phyloP scores from a whole-genome alignment of 2,329 filamentous ascomycete genomes.

The Alternaria ethzedia region DNA sequence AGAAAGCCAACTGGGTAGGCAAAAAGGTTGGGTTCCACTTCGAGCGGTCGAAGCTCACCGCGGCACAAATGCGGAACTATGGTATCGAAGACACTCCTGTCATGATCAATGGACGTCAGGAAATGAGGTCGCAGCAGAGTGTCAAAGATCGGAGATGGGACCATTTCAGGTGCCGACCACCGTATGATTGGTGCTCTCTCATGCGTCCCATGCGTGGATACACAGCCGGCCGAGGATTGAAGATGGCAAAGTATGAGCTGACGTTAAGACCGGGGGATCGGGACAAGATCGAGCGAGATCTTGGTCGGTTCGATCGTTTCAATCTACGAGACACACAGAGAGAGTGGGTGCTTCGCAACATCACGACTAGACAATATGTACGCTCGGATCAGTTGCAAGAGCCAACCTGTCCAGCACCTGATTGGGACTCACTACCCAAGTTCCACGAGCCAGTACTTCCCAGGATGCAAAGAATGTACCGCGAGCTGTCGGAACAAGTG shows the following conservation, averaged over 20 bases:
- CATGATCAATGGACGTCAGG: not conserved
- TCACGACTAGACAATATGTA: no score
- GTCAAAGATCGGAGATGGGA: not conserved
- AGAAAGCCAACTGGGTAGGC: constrained; percentile 4
- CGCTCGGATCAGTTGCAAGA: no score
- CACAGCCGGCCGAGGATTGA: not conserved
- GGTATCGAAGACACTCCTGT: not conserved
- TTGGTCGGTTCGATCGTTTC: no score
- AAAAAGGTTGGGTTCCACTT: constrained; percentile 11
- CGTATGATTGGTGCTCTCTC: no score
- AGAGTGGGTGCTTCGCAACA: no score
- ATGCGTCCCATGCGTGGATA: not conserved
- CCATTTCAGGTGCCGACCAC: not conserved
- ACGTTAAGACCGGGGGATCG: not conserved
- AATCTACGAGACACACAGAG: no score
- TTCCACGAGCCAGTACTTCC: not conserved
- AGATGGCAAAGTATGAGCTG: not conserved
- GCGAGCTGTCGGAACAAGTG: not conserved
- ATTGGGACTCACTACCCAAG: no score
- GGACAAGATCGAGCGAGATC: no score
- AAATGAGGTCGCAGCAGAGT: not conserved
- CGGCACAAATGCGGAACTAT: not conserved
- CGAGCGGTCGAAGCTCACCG: not conserved
- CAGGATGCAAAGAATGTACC: not conserved
- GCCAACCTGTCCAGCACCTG: no score